A percentile compares a stretch with the other conserved stretches of the same genome.
These are phyloP conservation scores for Akanthomyces muscarius DNA, from an alignment of 2,329 filamentous ascomycete species.

Conservation along the genomic window DNA sequence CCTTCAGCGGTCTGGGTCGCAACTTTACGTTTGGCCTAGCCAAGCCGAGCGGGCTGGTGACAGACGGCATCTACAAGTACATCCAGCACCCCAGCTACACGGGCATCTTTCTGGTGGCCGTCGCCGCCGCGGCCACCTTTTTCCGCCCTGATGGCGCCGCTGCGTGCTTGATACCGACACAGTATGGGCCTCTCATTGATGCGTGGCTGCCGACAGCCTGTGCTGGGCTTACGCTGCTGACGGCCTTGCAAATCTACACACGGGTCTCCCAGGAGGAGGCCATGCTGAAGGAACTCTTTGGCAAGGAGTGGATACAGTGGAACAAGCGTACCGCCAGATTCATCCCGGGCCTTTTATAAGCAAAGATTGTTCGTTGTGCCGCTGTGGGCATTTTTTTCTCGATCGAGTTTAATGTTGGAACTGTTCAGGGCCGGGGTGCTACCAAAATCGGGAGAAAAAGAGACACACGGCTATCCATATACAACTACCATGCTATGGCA, in stretches of 20 bases:
- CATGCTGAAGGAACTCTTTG: constrained; percentile 46
- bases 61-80: constrained; percentile 43
- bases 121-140: constrained; percentile 31
- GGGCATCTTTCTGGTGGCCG: constrained; percentile 34
- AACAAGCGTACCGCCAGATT: constrained; percentile 45
- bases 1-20: constrained; percentile 43
- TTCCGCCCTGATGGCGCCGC: constrained; percentile 35
- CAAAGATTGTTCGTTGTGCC: too few relatives aligned
- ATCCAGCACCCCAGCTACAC: constrained; percentile 52
- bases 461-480: too few relatives aligned
- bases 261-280: constrained; percentile 46
- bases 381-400: too few relatives aligned
- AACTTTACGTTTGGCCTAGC: constrained; percentile 52
- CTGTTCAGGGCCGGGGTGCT: too few relatives aligned
- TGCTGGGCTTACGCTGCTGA: constrained; percentile 18
- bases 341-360: constrained; percentile 41
- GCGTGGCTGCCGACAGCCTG: constrained; percentile 3
- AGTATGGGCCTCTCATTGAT: constrained; percentile 15
- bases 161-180: constrained; percentile 36
- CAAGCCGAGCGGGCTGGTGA: constrained; percentile 42
- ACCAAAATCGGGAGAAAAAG: too few relatives aligned
- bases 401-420: too few relatives aligned
- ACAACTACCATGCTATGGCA: too few relatives aligned
- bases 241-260: constrained; percentile 25
- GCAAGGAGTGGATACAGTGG: constrained; percentile 46